Conservation (phyloP, 176 grass and related monocot species). For the Avena atlantica region DNA sequence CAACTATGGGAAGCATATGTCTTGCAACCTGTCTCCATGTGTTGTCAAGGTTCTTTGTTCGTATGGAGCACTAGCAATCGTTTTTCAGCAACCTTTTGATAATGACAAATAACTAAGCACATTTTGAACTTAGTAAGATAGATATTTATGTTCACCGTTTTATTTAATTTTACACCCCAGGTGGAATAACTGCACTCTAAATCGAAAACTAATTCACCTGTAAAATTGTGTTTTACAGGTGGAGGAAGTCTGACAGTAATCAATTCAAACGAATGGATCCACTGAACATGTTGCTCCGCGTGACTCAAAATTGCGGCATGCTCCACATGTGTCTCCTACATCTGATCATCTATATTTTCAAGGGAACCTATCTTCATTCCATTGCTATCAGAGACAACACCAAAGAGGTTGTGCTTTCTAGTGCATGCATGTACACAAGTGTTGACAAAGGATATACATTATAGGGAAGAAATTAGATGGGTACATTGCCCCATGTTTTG, state of each 20-base stretch:
- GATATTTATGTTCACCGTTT: not conserved
- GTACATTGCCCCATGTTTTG: not conserved
- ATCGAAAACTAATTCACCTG: not conserved
- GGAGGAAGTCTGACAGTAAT: slow-evolving; percentile 50
- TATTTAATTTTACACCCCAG: not conserved
- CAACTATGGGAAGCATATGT: not conserved
- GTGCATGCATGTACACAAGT: not conserved
- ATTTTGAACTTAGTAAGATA: not conserved
- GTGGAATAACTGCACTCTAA: not conserved
- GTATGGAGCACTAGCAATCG: not conserved
- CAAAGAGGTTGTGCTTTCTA: not conserved
- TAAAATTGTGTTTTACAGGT: slow-evolving; percentile 42
- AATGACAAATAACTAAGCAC: not conserved
- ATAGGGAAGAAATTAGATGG: not conserved
- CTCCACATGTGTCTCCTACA: not conserved
- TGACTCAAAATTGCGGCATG: not conserved
- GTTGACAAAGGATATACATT: not conserved
- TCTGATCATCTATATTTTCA: slow-evolving; percentile 4
- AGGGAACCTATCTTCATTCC: not conserved
- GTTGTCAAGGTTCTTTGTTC: not conserved
- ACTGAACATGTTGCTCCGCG: not conserved
- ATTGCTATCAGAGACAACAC: not conserved
- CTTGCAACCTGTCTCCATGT: not conserved
- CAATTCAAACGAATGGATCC: not conserved
- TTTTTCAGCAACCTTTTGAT: slow-evolving; percentile 21